Evolutionary conservation across 495 filamentous ascomycete genomes (phyloP).

Genomic region (Neurospora sublineolata): DNA sequence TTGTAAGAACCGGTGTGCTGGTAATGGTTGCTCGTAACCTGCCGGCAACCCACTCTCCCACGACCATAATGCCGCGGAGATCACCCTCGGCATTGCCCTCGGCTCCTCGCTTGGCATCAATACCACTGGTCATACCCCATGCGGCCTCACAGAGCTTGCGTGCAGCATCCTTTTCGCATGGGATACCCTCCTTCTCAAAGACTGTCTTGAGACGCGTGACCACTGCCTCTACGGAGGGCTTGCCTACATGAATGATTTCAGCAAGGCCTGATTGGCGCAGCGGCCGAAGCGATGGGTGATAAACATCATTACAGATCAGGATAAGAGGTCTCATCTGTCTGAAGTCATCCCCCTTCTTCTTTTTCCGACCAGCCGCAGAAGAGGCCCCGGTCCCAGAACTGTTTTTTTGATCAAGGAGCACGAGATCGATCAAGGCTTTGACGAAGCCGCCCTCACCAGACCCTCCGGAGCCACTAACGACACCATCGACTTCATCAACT

Average conservation of each 20-base stretch:
- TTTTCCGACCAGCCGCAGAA: conserved; percentile 18
- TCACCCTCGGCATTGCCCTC: conserved; percentile 72
- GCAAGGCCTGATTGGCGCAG: conserved; percentile 70
- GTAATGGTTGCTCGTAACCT: conserved; percentile 50
- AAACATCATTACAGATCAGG: conserved; percentile 95
- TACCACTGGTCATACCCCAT: conserved; percentile 69
- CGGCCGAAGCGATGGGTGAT: conserved; percentile 76
- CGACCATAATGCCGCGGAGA: conserved; percentile 83
- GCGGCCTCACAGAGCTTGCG: conserved; percentile 82
- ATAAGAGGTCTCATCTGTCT: conserved; percentile 77
- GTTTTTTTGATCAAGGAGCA: conserved; percentile 77
- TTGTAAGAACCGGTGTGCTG: conserved; percentile 45
- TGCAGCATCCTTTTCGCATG: conserved; percentile 75
- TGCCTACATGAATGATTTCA: conserved; percentile 86
- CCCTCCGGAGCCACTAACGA: conserved; percentile 63
- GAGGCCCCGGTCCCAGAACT: conserved; percentile 31
- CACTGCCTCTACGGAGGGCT: conserved; percentile 79
- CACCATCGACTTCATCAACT: conserved; percentile 93
- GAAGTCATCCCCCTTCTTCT: conserved; percentile 69
- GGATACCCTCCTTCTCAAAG: conserved; percentile 76
- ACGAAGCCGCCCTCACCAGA: conserved; percentile 75
- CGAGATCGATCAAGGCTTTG: conserved; percentile 84
- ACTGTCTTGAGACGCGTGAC: conserved; percentile 68
- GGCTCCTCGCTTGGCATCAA: conserved; percentile 41
- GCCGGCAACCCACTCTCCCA: conserved; percentile 86